Percentiles rank a stretch among this genome's conserved stretches.
These are phyloP conservation scores for Trebouxia sp. DNA, from an alignment of 139 green algal genomes.

Conservation along the genomic window DNA sequence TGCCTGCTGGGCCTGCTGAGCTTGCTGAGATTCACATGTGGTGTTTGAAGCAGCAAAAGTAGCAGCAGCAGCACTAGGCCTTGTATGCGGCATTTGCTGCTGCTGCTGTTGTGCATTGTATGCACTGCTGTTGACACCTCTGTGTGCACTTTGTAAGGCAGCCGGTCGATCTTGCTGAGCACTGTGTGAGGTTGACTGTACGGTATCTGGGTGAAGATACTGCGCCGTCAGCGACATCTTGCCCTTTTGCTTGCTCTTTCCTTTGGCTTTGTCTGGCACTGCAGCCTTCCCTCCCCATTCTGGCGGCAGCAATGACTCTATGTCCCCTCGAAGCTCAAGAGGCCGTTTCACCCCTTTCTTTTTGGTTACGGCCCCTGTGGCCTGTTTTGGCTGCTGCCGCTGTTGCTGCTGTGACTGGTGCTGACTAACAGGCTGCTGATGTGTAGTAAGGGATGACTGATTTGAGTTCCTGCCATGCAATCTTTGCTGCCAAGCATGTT, in stretches of 20 bases:
- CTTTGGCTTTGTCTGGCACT: not conserved
- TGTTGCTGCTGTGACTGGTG: not conserved
- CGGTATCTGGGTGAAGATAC: constrained; percentile 2
- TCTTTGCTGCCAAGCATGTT: constrained; percentile 1
- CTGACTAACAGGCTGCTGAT: not conserved
- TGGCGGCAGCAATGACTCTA: constrained; percentile 7
- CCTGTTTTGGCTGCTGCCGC: not conserved
- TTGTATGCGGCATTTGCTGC: constrained; percentile 6
- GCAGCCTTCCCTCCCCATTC: constrained; percentile 3
- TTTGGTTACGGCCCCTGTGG: not conserved
- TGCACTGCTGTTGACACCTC: too few species aligned
- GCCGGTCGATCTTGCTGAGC: not conserved
- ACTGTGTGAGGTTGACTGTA: not conserved
- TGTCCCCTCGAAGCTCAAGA: constrained; percentile 1
- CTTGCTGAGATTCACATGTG: not conserved
- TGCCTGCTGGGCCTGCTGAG: not conserved
- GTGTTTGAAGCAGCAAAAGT: not conserved
- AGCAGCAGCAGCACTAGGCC: constrained; percentile 16
- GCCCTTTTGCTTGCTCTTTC: not conserved
- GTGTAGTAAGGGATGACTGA: not conserved
- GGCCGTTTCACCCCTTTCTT: constrained; percentile 6
- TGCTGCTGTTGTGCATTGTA: not conserved
- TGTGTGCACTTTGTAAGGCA: too few species aligned
- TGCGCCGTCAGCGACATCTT: constrained; percentile 1
- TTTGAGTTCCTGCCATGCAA: not conserved